Percentiles rank a stretch among this genome's conserved stretches.
These are phyloP conservation scores for Aureobasidium sp. DNA, from an alignment of 2,329 filamentous ascomycete species.

Conservation along the genomic window DNA sequence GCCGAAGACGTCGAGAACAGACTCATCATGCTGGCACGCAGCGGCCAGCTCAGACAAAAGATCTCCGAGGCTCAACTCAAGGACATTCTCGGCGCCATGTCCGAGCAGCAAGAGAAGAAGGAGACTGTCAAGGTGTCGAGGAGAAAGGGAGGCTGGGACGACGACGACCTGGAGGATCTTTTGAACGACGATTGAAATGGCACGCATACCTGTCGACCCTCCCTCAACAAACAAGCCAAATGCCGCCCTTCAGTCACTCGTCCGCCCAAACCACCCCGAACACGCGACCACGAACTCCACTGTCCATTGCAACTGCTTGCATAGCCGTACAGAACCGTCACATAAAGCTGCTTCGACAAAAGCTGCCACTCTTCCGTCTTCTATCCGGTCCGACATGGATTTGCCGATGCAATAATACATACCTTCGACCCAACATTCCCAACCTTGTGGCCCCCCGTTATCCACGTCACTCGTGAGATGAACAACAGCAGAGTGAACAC, in stretches of 20 bases:
- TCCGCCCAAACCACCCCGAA: neutral
- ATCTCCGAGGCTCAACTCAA: conserved; percentile 92
- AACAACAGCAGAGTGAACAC: neutral
- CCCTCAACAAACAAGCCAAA: neutral
- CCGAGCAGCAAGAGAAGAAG: conserved; percentile 60
- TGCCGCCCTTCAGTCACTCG: neutral
- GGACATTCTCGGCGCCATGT: conserved; percentile 75
- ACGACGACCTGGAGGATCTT: conserved; percentile 66
- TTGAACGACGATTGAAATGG: conserved; percentile 41
- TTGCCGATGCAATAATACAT: neutral
- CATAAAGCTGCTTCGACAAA: neutral
- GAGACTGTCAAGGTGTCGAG: conserved; percentile 81
- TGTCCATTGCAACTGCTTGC: neutral
- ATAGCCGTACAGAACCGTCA: neutral
- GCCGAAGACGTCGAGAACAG: conserved; percentile 86
- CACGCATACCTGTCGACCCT: neutral
- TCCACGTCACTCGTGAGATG: neutral
- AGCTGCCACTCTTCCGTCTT: neutral
- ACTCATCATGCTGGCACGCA: conserved; percentile 81
- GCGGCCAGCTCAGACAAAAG: conserved; percentile 76
- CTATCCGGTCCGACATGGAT: neutral
- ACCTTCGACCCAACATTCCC: neutral
- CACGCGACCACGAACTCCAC: neutral
- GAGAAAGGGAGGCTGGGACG: conserved; percentile 76
- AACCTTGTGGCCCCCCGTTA: neutral